Percentiles rank a stretch among this genome's conserved stretches.
These are phyloP conservation scores for Triticum monococcum DNA, from an alignment of 176 grass and related monocot genomes.

Conservation along the genomic window DNA sequence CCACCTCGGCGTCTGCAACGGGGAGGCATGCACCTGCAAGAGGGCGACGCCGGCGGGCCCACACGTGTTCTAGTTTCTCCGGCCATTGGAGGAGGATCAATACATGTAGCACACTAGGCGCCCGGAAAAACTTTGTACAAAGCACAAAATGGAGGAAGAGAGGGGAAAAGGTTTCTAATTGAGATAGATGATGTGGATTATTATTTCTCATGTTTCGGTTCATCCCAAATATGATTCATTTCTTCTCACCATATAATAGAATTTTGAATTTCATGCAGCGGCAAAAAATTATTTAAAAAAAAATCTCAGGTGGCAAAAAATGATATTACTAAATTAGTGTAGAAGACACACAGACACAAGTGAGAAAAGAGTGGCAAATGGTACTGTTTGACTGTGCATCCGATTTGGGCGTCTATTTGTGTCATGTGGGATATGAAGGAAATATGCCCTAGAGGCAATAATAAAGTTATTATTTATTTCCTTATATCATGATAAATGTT, in stretches of 20 bases:
- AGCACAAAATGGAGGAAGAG: neutral
- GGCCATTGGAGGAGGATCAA: constrained; percentile 71
- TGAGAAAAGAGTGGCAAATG: neutral
- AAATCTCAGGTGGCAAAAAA: no score
- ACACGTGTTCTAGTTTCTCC: constrained; percentile 53
- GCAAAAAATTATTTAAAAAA: no score
- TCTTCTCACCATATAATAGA: neutral
- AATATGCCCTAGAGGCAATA: no score
- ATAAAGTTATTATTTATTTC: no score
- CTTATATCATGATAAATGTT: no score
- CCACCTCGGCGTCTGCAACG: constrained; percentile 60
- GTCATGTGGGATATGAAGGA: neutral
- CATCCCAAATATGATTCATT: neutral
- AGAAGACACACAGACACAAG: neutral
- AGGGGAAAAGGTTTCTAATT: constrained; percentile 24
- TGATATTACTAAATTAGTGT: neutral
- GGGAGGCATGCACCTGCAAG: constrained; percentile 64
- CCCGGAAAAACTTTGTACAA: constrained; percentile 28
- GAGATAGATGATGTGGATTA: constrained; percentile 33
- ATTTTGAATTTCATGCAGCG: neutral
- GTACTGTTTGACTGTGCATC: neutral
- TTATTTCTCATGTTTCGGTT: constrained; percentile 9
- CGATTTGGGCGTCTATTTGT: constrained; percentile 10
- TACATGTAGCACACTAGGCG: constrained; percentile 46
- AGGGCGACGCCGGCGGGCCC: constrained; percentile 22